Base-by-base conservation (phyloP, 495 filamentous ascomycete genomes). In the Neurospora tetrasperma region DNA sequence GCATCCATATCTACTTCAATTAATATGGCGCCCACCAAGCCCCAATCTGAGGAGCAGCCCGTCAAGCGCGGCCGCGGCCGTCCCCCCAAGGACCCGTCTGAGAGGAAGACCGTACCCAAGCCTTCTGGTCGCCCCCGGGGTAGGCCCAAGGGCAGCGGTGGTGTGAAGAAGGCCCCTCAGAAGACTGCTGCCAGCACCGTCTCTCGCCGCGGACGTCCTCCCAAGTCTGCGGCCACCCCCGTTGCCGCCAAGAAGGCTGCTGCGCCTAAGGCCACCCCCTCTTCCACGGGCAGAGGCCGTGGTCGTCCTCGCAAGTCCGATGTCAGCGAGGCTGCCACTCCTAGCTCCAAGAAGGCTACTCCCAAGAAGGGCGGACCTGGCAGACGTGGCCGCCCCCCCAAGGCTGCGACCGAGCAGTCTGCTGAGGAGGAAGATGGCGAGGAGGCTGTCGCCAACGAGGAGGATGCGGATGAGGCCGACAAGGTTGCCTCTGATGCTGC, bases 21-120 rank as follows among this genome's bases (percentile, higher is more conserved):
- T 31, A 70, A 75, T 35, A 66, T 78, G 78, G 74, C 76, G 2
- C 78, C 74, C 23, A 73, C 74, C 69, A 75, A 74, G 27, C 72
- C 76, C 43, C 39, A 59, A n/a, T 38, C 44, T 69, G 69, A 54
- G 39, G 74, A 75, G 18, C 72, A 74, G 27, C 73, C 82, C 7
- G 76, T 76, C 43, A 85, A 85, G 78, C 83, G 84, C 73, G 81
- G 82, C 62, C 84, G 84, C 71, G 84, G 84, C 42, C 82, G 84
- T 59, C 71, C 84, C 78, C 54, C 79, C 73, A 82, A 80, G 77
- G 79, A 83, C 66, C 82, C 80, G 70, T 39, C 81, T 40, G 70
- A 79, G 46, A 42, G 74, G 18, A 81, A 84, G 75, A 74, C 75
- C 7, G 82, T 82, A 79, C 78, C 79, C 5, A 72, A 31, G 16